Base-by-base conservation (phyloP, 257 asterid species). In the Plantago ovata region DNA sequence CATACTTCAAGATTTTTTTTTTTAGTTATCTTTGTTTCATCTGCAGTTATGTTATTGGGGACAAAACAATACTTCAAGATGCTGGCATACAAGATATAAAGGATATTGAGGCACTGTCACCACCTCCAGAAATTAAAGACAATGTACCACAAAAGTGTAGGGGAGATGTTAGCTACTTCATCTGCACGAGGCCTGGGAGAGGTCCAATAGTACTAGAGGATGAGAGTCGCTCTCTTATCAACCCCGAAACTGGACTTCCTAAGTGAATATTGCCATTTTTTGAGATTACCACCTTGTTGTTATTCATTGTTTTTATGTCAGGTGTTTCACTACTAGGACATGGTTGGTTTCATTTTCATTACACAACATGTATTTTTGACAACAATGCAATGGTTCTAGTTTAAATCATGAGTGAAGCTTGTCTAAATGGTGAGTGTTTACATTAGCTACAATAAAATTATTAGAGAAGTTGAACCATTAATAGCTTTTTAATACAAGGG, bases 91-190 rank as follows among this genome's bases (percentile, higher is more conserved):
- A 78, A 44, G 77, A 74, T 60, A 46, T 84, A 69, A 86, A 84
- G 58, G 99, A 93, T 24, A 61, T 86, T 1, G 96, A 86, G 48
- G 81, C 84, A 36, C 58, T 89, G 72, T 53, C 81, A 5, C 82
- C 94, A 53, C 98, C 95, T 58, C 92, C 98, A 42, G 98, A 88
- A 79, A 66, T 69, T 48, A 81, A 76, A 72, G 94, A 78, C 22
- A 85, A 67, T 56, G 39, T 43, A 69, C 72, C 67, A 8, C 91
- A 79, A 55, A 88, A 79, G 69, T 64, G 32, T 60, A 77, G 50
- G 56, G 98, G 98, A 56, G 98, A 86, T 28, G 94, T 93, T 38
- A 89, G 89, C 69, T 93, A 93, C 77, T 93, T 93, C 58, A 89
- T 93, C 77, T 75, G 81, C 82, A 69, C 74, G 44, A 64, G 78